phyloP scores from a whole-genome alignment of 495 filamentous ascomycete genomes.

The Penicillium soppii region DNA sequence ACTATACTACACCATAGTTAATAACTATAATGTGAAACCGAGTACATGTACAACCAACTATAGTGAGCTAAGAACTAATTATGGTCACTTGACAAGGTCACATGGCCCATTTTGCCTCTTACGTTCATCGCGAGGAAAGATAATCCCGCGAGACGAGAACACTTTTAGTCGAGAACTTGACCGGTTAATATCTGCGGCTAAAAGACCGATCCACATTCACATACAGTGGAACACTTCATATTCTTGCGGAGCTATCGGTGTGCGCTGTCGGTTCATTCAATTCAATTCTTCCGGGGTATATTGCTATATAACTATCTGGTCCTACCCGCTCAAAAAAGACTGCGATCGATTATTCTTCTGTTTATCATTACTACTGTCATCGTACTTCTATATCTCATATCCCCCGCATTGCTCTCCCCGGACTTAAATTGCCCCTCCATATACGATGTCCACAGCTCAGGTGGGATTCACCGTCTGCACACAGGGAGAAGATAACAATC shows the following conservation, averaged over 20 bases:
- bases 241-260: slow-evolving; percentile 2
- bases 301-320: no score
- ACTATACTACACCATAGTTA: no score
- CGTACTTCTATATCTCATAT: no score
- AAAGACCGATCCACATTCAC: slow-evolving; percentile 11
- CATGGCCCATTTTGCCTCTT: slow-evolving; percentile 1
- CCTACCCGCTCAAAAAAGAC: no score
- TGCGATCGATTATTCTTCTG: no score
- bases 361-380: no score
- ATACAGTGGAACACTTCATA: not conserved
- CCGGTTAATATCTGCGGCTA: slow-evolving; percentile 29
- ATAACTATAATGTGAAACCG: no score
- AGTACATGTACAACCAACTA: no score
- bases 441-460: slow-evolving; percentile 20
- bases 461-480: slow-evolving; percentile 21
- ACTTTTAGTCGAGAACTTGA: no score
- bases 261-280: slow-evolving; percentile 4
- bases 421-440: not conserved
- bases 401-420: slow-evolving; percentile 2
- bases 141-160: slow-evolving; percentile 3
- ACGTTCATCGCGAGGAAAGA: not conserved
- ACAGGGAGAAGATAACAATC: not conserved
- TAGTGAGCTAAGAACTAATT: no score
- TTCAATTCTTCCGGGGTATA: slow-evolving; percentile 4
- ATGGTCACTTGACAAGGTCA: slow-evolving; percentile 1